Evolutionary conservation across 2,329 filamentous ascomycete species (phyloP), one percentile per base, ranked within the genome.

Genomic region (Colletotrichum sp.): DNA sequence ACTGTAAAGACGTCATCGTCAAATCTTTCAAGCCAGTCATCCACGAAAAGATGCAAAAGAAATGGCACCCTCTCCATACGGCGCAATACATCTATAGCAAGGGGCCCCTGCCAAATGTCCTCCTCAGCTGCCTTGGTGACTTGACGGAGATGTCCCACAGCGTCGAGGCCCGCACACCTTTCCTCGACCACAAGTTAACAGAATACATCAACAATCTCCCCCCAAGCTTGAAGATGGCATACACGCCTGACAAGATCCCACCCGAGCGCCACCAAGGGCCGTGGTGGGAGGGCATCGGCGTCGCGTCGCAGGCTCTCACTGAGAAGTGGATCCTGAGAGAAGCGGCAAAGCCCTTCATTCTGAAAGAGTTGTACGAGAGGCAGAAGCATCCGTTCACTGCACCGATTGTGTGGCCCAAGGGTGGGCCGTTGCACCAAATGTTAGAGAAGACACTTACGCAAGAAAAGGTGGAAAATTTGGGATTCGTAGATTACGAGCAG

Each of bases 261-360:
- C 64, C 71, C 1, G 71, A 72, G 64, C 34, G 63, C 9, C 71
- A 72, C 5, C 71, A 69, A 32, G 71, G 64, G 6, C 71, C 71
- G 1, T 69, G 64, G 71, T 72, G 71, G 63, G 71, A 72, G 57
- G 71, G 71, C 8, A 55, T 73, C 13, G 71, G 55, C 26, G 55
- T 69, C 3, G 64, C 55, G 6, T 69, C 55, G 10, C 70, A 68
- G 12, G 71, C 77, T 1, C 82, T 88, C 32, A 79, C 79, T 2
- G 88, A 90, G 79, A 90, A 91, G 77, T 89, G 86, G 84, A 86
- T 90, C 44, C 82, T 91, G 1, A 85, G 88, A 3, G 86, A 91
- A 78, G 89, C 66, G 12, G 71, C 59, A 4, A 44, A 59, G 55
- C 71, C 71, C 3, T 73, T 69, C 8, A 85, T 91, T 63, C 88